Evolutionary conservation across 2,329 filamentous ascomycete species (phyloP).

Genomic region (Colletotrichum sp.): DNA sequence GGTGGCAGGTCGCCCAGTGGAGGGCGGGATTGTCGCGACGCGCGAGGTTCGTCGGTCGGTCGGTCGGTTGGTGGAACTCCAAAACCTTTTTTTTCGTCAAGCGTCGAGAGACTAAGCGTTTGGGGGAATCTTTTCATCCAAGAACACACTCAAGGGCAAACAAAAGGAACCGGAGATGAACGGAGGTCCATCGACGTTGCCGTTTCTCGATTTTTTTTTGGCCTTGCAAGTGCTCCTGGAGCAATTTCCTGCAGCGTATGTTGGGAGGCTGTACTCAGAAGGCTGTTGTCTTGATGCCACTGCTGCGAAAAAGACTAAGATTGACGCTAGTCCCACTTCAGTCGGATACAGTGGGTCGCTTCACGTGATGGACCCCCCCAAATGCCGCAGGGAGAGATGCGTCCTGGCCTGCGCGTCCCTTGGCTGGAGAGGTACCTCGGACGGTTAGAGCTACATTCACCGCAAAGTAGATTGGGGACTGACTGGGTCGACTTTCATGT

Average conservation of each 20-base stretch:
- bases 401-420: neutral
- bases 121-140: slow-evolving; percentile 35
- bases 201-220: slow-evolving; percentile 7
- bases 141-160: slow-evolving; percentile 17
- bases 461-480: neutral
- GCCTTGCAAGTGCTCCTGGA: slow-evolving; percentile 16
- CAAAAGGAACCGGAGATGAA: slow-evolving; percentile 17
- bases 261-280: slow-evolving; percentile 28
- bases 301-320: slow-evolving; percentile 33
- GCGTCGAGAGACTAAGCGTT: slow-evolving; percentile 33
- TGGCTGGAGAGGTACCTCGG: neutral
- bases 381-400: neutral
- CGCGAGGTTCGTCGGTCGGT: slow-evolving; percentile 23
- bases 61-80: slow-evolving; percentile 42
- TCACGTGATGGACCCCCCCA: neutral
- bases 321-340: neutral
- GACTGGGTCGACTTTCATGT: neutral
- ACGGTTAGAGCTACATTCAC: neutral
- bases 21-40: slow-evolving; percentile 25
- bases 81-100: slow-evolving; percentile 40
- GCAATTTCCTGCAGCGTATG: slow-evolving; percentile 26
- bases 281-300: slow-evolving; percentile 44
- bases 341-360: neutral
- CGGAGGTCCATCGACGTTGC: slow-evolving; percentile 17
- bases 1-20: slow-evolving; percentile 20